Evolutionary conservation across 345 rosid genomes (phyloP), one percentile per base, ranked within the genome.

Genomic region (Pugionium dolabratum): DNA sequence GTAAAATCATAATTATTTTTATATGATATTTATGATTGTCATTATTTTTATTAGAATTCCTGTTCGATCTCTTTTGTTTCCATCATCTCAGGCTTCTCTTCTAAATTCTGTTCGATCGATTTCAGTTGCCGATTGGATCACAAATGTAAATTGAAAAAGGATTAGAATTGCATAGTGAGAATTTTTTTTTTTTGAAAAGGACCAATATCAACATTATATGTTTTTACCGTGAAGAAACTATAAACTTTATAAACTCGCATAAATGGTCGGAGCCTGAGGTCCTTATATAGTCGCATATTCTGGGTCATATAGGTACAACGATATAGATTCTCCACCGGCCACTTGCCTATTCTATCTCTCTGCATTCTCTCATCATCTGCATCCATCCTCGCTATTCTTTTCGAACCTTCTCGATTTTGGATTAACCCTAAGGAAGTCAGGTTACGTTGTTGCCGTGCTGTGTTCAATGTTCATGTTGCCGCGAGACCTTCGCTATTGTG

Each of bases 261-360:
- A 48, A 46, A 36, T 7, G 40, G 18, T 18, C 18, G 18, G 18
- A 18, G 40, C 6, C 40, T 36, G 6, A 3, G 56, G 26, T 53
- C 39, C 6, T 6, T 10, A 1, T 4, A 59, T 35, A 56, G 57
- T 58, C 57, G 61, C 42, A 56, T 39, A 52, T 51, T 54, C 39
- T 30, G 56, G n/a, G n/a, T 28, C 40, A 41, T 62, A 66, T 26
- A 45, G 29, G 10, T 45, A 37, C 62, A 56, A 28, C 10, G 1
- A 49, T 1, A 31, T 33, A 62, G 11, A 47, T 9, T 31, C 63
- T 9, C 27, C 71, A 64, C 62, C 79, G 84, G 64, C 69, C 71
- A 47, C 51, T 54, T 36, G 9, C 75, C 66, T 50, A 72, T 78
- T 72, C 78, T 55, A 42, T 64, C 69, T 6, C 48, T 4, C 55